phyloP scores from a whole-genome alignment of 306 rosid species.

The Sechiopsis laciniata region DNA sequence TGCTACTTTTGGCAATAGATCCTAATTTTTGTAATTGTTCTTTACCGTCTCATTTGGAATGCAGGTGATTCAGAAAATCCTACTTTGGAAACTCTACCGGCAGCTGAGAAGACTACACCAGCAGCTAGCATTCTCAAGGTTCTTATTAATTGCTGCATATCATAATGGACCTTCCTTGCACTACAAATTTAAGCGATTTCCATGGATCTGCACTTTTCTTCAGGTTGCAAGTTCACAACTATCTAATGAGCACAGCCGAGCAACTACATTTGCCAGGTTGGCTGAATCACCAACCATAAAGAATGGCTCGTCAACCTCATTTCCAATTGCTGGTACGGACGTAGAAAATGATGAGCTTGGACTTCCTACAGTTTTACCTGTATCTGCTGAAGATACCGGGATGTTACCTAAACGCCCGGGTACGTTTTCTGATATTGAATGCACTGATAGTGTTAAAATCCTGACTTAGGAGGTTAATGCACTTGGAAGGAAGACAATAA shows the following conservation, averaged over 20 bases:
- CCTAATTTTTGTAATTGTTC: neutral
- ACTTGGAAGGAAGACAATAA: neutral
- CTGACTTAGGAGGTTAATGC: neutral
- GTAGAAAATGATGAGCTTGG: conserved; percentile 34
- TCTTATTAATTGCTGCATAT: conserved; percentile 1
- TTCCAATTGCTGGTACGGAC: conserved; percentile 27
- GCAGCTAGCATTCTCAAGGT: conserved; percentile 32
- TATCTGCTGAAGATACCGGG: conserved; percentile 73
- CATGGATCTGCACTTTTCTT: conserved; percentile 8
- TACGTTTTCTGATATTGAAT: conserved; percentile 17
- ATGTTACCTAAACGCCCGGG: conserved; percentile 63
- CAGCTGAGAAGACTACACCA: conserved; percentile 22
- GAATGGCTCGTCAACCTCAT: conserved; percentile 32
- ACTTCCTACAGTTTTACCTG: conserved; percentile 45
- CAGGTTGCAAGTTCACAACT: conserved; percentile 29
- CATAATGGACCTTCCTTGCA: neutral
- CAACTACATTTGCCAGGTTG: conserved; percentile 61
- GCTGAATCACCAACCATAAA: conserved; percentile 53
- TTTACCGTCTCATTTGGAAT: neutral
- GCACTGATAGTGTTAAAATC: neutral
- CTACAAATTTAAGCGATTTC: neutral
- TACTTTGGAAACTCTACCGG: neutral
- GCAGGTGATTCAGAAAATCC: conserved; percentile 23
- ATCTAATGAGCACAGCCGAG: conserved; percentile 56
- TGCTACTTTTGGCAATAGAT: neutral